These are phyloP conservation scores for Rhizopus sp. DNA, from an alignment of 371 early-diverging fungal species.

Conservation along the genomic window DNA sequence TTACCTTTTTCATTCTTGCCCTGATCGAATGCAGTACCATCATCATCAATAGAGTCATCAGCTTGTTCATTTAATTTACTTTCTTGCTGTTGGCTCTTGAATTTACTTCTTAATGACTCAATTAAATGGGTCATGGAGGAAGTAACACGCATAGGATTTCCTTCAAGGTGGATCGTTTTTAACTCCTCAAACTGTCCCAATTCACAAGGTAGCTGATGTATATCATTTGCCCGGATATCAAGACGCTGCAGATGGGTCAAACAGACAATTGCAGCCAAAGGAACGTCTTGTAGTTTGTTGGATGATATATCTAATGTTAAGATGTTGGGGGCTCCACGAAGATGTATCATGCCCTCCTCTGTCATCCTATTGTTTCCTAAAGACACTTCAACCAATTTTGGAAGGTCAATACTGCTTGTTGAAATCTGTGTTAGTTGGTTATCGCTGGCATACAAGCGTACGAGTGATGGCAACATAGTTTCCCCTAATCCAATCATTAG, in stretches of 20 bases:
- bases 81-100: constrained; percentile 14
- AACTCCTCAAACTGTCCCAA: constrained; percentile 56
- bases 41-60: not conserved
- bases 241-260: constrained; percentile 51
- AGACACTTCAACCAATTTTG: constrained; percentile 59
- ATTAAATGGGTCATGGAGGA: constrained; percentile 53
- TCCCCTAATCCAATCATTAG: not conserved
- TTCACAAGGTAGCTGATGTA: constrained; percentile 54
- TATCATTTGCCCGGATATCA: constrained; percentile 65
- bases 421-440: constrained; percentile 40
- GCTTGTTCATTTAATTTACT: constrained; percentile 3
- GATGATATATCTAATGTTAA: constrained; percentile 68
- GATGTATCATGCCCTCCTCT: constrained; percentile 14
- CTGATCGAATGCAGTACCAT: constrained; percentile 2
- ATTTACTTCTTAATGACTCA: constrained; percentile 44
- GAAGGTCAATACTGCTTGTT: constrained; percentile 34
- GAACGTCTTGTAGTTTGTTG: constrained; percentile 60
- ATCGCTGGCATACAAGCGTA: constrained; percentile 61
- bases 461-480: constrained; percentile 39
- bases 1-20: not conserved
- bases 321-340: constrained; percentile 41
- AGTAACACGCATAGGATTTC: constrained; percentile 57
- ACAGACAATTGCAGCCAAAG: constrained; percentile 41
- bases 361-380: constrained; percentile 52
- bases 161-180: constrained; percentile 54